Conservation (phyloP, 441 rosid genomes). For the Populus hybrid region DNA sequence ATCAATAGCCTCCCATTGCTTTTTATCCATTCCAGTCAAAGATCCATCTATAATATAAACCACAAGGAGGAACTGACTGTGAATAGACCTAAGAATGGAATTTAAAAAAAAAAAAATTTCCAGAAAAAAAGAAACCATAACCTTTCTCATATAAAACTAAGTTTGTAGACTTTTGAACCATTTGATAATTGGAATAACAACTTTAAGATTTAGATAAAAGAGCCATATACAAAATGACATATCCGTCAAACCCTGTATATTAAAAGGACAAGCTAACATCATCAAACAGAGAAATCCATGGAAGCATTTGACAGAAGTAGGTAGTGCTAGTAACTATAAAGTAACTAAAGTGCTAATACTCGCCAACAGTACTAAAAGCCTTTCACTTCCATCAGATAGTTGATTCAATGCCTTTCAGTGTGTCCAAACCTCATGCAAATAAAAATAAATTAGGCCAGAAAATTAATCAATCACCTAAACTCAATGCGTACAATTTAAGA, state of each 20-base stretch:
- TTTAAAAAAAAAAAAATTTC: too few species aligned
- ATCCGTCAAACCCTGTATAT: not conserved
- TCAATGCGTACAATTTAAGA: not conserved
- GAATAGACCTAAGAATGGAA: not conserved
- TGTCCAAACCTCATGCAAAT: not conserved
- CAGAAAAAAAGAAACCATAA: not conserved
- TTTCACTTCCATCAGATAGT: not conserved
- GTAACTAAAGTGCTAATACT: not conserved
- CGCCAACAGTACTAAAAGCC: not conserved
- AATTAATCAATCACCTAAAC: not conserved
- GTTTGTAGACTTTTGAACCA: not conserved
- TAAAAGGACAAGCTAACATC: not conserved
- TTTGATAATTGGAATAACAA: not conserved
- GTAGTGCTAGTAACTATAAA: not conserved
- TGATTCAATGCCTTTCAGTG: not conserved
- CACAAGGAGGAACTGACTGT: not conserved
- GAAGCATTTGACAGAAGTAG: not conserved
- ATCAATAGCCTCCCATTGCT: not conserved
- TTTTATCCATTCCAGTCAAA: not conserved
- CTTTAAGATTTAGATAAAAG: not conserved
- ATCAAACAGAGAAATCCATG: not conserved
- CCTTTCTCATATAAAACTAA: not conserved
- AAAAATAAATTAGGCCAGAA: not conserved
- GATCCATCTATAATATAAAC: not conserved
- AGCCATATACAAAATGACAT: not conserved